Conservation (phyloP, 73 alveolate species). For the Uronychia binucleata region DNA sequence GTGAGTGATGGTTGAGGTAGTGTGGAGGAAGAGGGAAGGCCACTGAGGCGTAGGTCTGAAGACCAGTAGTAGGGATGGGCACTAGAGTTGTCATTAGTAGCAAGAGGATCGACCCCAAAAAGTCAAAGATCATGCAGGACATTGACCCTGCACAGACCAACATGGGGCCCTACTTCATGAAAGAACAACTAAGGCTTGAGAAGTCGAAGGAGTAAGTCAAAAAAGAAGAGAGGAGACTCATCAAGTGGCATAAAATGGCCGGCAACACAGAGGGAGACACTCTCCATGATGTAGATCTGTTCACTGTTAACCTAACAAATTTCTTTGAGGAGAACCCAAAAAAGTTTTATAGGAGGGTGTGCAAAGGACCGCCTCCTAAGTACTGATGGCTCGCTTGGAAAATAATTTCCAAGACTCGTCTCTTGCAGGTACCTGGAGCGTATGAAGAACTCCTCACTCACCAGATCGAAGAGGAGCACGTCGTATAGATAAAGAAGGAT, state of each 20-base stretch:
- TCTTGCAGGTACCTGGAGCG: constrained; percentile 25
- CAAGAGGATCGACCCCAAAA: neutral
- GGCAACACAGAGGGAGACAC: neutral
- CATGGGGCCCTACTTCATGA: neutral
- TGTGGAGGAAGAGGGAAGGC: constrained; percentile 1
- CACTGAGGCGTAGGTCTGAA: neutral
- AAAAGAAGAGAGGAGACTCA: neutral
- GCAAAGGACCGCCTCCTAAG: constrained; percentile 77
- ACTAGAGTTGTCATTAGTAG: neutral
- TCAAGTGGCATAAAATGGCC: neutral
- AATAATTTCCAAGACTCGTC: constrained; percentile 16
- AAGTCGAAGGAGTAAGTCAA: neutral
- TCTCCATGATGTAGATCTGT: neutral
- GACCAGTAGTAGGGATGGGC: neutral
- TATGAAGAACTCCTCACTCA: constrained; percentile 31
- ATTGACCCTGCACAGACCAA: constrained; percentile 1
- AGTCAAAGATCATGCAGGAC: neutral
- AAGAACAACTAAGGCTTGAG: neutral
- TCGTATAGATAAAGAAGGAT: constrained; percentile 52
- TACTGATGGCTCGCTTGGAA: constrained; percentile 77
- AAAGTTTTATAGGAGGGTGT: constrained; percentile 27
- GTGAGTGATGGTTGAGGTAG: constrained; percentile 3
- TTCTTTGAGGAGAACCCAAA: constrained; percentile 44
- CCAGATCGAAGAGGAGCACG: constrained; percentile 4
- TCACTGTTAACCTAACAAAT: neutral